phyloP scores from a whole-genome alignment of 2,329 filamentous ascomycete species.

The Penicillium rolfsii region DNA sequence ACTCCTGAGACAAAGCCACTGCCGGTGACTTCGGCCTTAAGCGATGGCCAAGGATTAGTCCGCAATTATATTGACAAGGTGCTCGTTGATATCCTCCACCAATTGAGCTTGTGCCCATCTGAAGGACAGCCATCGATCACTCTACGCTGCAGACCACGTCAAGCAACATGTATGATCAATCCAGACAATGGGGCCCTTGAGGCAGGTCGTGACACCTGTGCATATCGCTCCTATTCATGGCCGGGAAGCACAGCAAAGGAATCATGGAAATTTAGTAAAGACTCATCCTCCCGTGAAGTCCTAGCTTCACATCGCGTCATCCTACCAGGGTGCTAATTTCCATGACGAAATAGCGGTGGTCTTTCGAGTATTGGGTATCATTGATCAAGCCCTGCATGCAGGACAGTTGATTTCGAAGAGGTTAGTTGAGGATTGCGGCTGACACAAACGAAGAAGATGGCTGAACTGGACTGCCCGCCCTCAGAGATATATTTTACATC shows the following conservation, averaged over 20 bases:
- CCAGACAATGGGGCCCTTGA: constrained; percentile 36
- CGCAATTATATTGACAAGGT: constrained; percentile 36
- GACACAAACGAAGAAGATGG: neutral
- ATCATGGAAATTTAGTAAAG: constrained; percentile 56
- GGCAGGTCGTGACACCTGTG: constrained; percentile 20
- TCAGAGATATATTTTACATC: constrained; percentile 66
- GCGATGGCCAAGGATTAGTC: constrained; percentile 24
- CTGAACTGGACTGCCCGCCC: neutral
- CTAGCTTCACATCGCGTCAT: too few relatives aligned
- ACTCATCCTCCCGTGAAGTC: neutral
- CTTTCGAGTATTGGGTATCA: constrained; percentile 59
- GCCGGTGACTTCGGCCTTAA: neutral
- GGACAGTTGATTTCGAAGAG: constrained; percentile 60
- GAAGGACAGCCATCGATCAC: constrained; percentile 37
- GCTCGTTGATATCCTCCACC: constrained; percentile 31
- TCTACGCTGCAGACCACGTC: constrained; percentile 32
- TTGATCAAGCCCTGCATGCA: constrained; percentile 56
- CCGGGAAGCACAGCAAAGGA: constrained; percentile 60
- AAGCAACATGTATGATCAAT: constrained; percentile 34
- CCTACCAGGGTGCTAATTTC: neutral
- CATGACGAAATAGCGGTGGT: constrained; percentile 51
- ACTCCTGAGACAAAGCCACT: neutral
- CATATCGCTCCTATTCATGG: constrained; percentile 51
- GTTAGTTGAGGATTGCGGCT: constrained; percentile 37
- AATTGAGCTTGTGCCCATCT: constrained; percentile 28